phyloP scores from a whole-genome alignment of 345 rosid genomes.

The Alliaria petiolata region DNA sequence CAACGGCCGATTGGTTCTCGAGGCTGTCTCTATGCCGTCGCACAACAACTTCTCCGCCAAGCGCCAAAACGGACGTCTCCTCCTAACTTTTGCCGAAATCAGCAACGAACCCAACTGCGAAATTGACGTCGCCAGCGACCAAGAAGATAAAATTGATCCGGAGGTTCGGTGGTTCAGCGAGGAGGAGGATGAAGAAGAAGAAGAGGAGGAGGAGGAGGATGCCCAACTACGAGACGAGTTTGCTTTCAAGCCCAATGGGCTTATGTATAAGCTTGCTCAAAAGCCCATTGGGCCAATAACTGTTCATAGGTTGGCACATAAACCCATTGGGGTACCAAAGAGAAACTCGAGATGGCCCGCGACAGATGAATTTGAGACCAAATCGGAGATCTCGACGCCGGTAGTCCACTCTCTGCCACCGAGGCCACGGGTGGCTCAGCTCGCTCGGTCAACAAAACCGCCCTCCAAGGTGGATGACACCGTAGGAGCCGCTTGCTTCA shows the following conservation, averaged over 20 bases:
- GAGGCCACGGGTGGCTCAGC: conserved; percentile 41
- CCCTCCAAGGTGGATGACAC: conserved; percentile 27
- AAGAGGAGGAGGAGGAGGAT: not conserved
- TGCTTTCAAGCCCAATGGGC: conserved; percentile 35
- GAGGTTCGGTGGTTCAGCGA: conserved; percentile 21
- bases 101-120: not conserved
- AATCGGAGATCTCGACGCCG: conserved; percentile 20
- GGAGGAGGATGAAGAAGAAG: too few species aligned
- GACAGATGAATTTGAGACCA: conserved; percentile 18
- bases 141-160: conserved; percentile 14
- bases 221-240: conserved; percentile 27
- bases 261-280: conserved; percentile 44
- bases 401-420: conserved; percentile 63
- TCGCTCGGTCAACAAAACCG: conserved; percentile 32
- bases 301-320: conserved; percentile 61
- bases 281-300: conserved; percentile 40
- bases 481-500: conserved; percentile 37
- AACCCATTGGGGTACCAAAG: conserved; percentile 44
- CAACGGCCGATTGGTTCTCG: conserved; percentile 83
- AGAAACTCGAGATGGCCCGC: conserved; percentile 50
- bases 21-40: conserved; percentile 76
- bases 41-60: conserved; percentile 65
- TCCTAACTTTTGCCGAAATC: conserved; percentile 52
- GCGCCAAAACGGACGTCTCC: conserved; percentile 88
- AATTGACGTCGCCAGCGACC: conserved; percentile 18